Base-by-base conservation (phyloP, 139 green algal species). In the Chlorella sp. region DNA sequence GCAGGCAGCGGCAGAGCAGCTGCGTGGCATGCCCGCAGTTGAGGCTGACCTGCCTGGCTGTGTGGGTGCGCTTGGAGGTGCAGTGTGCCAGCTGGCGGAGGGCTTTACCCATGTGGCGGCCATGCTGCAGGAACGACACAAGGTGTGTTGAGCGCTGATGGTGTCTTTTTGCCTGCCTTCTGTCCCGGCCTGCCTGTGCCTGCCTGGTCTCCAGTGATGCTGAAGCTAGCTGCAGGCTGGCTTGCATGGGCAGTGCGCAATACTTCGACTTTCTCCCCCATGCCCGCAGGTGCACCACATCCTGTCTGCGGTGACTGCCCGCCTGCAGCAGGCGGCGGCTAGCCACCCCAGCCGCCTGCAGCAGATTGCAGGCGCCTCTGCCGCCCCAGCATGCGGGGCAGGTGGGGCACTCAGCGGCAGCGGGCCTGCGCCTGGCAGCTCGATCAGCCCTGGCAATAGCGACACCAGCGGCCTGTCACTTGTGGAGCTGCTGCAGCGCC, bases 401-500 rank as follows among this genome's bases (percentile, higher is more conserved):
- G 7, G 38, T 26, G 22, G 7, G 40, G 34, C 30, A 62, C 74
- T 48, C 74, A 22, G 20, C 48, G 1, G 22, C 75, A 41, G 36
- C 36, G 3, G 51, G 13, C 62, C 19, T 1, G 30, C 38, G 20
- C 0, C 22, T 22, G 43, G 22, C 65, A 17, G 40, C 40, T 60
- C 51, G 16, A 28, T 0, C 8, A 36, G 19, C 17, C 16, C 62
- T 64, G 40, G 36, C 54, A 40, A 20, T 17, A 30, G n/a, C 81
- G 41, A 54, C 67, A 44, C 30, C 48, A 60, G 51, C 69, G 38
- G 58, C 34, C 17, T 67, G 5, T 54, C 81, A 4, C 72, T 80
- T 9, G 70, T 86, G 38, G 54, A 73, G 6, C 81, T 86, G 41
- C 41, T 86, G 70, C 81, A 86, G 72, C 54, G 46, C 32, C 41